These are phyloP conservation scores for Apophysomyces sp. DNA, from an alignment of 371 early-diverging fungal species.

Conservation along the genomic window DNA sequence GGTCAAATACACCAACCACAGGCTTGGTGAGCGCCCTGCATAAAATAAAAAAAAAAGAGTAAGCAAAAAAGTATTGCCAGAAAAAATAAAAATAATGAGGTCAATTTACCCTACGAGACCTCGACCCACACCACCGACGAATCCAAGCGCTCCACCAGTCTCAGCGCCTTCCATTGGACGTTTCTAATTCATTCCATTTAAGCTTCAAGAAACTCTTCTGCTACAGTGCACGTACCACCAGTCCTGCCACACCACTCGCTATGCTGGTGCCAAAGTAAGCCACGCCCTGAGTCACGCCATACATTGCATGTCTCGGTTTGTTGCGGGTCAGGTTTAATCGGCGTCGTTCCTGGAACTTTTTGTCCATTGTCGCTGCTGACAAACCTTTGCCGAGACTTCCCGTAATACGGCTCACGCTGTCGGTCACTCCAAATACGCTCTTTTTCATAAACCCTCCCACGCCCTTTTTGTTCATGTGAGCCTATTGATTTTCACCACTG, in stretches of 20 bases:
- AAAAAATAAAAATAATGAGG: neutral
- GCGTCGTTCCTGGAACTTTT: conserved; percentile 84
- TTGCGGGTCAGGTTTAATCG: conserved; percentile 82
- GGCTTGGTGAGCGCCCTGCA: conserved; percentile 83
- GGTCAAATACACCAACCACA: conserved; percentile 83
- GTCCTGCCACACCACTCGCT: conserved; percentile 87
- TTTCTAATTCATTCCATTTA: conserved; percentile 38
- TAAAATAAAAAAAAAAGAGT: neutral
- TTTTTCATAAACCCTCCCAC: conserved; percentile 90
- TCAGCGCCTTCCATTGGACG: conserved; percentile 94
- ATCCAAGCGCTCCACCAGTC: conserved; percentile 91
- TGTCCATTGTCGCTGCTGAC: conserved; percentile 94
- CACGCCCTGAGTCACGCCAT: conserved; percentile 91
- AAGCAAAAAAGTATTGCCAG: neutral
- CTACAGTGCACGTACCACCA: conserved; percentile 33
- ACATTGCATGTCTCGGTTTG: conserved; percentile 89
- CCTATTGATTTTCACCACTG: neutral
- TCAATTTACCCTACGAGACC: conserved; percentile 84
- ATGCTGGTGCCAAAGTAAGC: conserved; percentile 84
- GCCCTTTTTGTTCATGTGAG: conserved; percentile 54
- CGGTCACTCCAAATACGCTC: conserved; percentile 95
- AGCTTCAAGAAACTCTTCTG: neutral
- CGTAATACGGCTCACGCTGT: conserved; percentile 93
- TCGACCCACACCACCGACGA: conserved; percentile 95
- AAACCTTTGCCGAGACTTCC: conserved; percentile 96